phyloP scores from a whole-genome alignment of 768 basidiomycete genomes.

The Mycena alexandri region DNA sequence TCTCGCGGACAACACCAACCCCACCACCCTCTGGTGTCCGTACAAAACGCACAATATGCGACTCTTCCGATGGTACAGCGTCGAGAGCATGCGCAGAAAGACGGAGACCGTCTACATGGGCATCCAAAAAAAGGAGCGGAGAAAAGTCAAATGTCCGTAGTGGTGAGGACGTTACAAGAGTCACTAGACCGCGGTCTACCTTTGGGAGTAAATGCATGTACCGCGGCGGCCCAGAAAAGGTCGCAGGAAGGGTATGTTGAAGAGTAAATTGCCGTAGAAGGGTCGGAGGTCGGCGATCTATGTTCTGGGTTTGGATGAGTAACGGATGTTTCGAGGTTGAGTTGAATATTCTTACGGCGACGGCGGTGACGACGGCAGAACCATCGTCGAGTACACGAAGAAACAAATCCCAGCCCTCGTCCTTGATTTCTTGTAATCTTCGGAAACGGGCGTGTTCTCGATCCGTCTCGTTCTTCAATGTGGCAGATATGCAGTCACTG shows the following conservation, averaged over 20 bases:
- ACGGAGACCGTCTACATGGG: conserved; percentile 63
- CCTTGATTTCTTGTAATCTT: conserved; percentile 70
- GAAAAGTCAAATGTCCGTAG: conserved; percentile 72
- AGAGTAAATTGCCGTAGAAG: conserved; percentile 81
- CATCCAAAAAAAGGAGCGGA: conserved; percentile 73
- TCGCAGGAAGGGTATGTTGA: conserved; percentile 68
- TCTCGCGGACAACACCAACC: conserved; percentile 72
- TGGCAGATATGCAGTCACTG: conserved; percentile 57
- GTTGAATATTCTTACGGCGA: conserved; percentile 69
- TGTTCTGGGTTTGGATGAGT: conserved; percentile 67
- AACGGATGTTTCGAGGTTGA: neutral
- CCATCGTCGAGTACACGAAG: conserved; percentile 79
- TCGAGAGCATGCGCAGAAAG: conserved; percentile 56
- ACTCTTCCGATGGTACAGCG: conserved; percentile 60
- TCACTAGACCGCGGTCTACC: conserved; percentile 57
- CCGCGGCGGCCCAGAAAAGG: conserved; percentile 61
- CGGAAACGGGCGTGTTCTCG: conserved; percentile 61
- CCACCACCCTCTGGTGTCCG: conserved; percentile 86
- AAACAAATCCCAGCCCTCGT: conserved; percentile 86
- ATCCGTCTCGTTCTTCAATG: conserved; percentile 51
- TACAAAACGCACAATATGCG: conserved; percentile 71
- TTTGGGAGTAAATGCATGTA: conserved; percentile 68
- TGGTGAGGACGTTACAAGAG: conserved; percentile 76
- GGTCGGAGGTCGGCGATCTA: conserved; percentile 90
- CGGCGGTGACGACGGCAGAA: conserved; percentile 77